A percentile compares a stretch with the other conserved stretches of the same genome.
These are phyloP conservation scores for Yamadazyma friedrichii DNA, from an alignment of 1,139 yeast species.

Conservation along the genomic window DNA sequence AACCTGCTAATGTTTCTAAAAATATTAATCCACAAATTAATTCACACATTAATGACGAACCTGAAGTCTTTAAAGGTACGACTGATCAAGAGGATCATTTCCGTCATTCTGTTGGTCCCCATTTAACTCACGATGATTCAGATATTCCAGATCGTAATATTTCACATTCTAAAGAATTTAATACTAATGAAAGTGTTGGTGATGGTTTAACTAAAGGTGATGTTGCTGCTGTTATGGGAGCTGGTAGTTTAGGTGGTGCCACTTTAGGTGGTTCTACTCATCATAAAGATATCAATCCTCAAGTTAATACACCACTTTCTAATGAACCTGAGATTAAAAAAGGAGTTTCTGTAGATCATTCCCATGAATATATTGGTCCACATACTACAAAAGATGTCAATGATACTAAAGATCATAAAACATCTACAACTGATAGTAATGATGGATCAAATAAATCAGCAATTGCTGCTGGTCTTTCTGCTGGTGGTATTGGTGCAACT, in stretches of 20 bases:
- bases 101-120: conserved; percentile 3
- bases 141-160: not conserved
- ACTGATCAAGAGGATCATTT: not conserved
- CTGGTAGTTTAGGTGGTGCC: not conserved
- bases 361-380: not conserved
- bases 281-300: not conserved
- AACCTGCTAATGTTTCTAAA: not conserved
- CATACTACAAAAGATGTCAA: not conserved
- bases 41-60: not conserved
- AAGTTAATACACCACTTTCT: not conserved
- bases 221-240: not conserved
- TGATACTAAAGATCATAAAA: not conserved
- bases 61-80: not conserved
- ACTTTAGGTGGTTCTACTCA: not conserved
- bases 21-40: not conserved
- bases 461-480: conserved; percentile 3
- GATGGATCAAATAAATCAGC: not conserved
- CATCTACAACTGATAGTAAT: not conserved
- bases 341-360: not conserved
- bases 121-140: not conserved
- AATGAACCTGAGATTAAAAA: conserved; percentile 1
- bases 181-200: not conserved
- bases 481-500: conserved; percentile 2
- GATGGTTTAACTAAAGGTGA: conserved; percentile 2
- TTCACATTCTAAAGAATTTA: not conserved